Evolutionary conservation across 2,329 filamentous ascomycete genomes (phyloP).

Genomic region (Fonsecaea erecta): DNA sequence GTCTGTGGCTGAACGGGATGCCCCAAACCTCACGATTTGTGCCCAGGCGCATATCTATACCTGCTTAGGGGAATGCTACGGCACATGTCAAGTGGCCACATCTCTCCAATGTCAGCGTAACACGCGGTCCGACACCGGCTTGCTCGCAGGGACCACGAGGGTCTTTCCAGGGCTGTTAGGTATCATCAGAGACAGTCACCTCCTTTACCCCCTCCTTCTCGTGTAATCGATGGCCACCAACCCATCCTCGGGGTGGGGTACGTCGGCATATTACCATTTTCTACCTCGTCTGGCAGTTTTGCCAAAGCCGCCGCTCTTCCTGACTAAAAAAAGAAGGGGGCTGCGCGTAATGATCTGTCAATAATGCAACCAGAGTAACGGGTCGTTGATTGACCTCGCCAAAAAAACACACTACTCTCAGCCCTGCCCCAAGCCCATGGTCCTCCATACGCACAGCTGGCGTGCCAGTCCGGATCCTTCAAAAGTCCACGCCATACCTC

Average conservation of each 20-base stretch:
- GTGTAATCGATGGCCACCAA: not conserved
- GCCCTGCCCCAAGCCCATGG: constrained; percentile 3
- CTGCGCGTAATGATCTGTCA: not conserved
- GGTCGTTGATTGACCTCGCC: not conserved
- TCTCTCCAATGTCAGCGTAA: not conserved
- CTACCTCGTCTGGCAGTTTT: not conserved
- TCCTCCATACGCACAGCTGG: not conserved
- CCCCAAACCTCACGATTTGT: not conserved
- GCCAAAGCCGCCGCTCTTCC: not conserved
- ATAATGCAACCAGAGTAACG: not conserved
- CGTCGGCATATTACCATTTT: not conserved
- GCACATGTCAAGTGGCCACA: not conserved
- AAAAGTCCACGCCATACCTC: not conserved
- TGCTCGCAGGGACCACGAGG: not conserved
- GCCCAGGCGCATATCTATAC: not conserved
- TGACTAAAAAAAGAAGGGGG: not conserved
- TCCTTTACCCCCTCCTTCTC: not conserved
- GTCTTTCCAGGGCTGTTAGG: not conserved
- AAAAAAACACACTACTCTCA: not conserved
- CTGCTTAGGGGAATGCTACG: not conserved
- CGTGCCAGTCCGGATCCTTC: not conserved
- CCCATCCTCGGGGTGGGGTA: not conserved
- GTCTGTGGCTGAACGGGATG: not conserved
- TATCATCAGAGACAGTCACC: not conserved
- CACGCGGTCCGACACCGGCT: not conserved